Evolutionary conservation across 2,329 filamentous ascomycete genomes (phyloP), one percentile per base, ranked within the genome.

Genomic region (Claviceps sp.): DNA sequence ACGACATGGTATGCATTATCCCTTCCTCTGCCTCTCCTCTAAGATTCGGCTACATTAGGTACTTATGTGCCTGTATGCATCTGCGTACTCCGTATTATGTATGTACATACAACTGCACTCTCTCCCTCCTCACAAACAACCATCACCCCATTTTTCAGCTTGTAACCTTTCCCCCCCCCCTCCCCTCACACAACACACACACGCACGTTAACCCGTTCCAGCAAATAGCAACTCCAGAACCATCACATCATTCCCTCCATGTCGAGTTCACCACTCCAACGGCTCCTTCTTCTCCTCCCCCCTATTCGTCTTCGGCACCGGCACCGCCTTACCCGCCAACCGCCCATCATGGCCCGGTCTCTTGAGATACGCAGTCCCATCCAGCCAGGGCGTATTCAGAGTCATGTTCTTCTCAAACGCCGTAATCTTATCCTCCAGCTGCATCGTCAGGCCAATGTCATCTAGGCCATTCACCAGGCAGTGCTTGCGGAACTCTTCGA

Each of bases 381-480:
- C 89, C 58, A 97, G 72, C 91, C 91, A 97, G 2, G 93, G 91
- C 22, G 87, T 95, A 55, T 88, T 79, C 50, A 75, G 69, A 9
- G 85, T 85, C 65, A 89, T 81, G 68, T 83, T 84, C 61, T 73
- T 72, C 79, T 97, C 91, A 62, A 93, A 95, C 54, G 77, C 77
- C 53, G 78, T 72, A 64, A 97, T 96, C 77, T 95, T 89, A 56
- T 89, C 85, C 57, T 93, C 89, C 71, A 87, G 79, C 71, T 94
- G 87, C 77, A 96, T 88, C 5, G 91, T 97, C 57, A 97, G 72
- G 38, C 91, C 91, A 62, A 97, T 97, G 61, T 97, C 93, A 65
- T 97, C 91, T 9, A 97, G 81, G 0, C 91, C 91, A 64, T 97
- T 95, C 62, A 95, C 69, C 49, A 97, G 72, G 69, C 91, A 97